Evolutionary conservation across 179 eudicot species (phyloP).

Genomic region (Spinacia oleracea): DNA sequence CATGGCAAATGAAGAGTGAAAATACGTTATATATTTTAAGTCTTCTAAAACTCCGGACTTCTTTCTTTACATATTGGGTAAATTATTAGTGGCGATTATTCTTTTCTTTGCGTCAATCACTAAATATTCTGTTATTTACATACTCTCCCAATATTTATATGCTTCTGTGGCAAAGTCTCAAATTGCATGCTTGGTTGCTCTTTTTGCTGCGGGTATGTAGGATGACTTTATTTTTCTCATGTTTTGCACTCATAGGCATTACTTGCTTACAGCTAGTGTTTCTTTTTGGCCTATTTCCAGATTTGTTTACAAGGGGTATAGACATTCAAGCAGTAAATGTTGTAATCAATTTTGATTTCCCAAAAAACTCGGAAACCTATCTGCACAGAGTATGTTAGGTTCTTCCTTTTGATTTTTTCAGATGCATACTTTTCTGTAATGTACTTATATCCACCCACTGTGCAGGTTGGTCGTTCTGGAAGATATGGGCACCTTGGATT

Average conservation of each 20-base stretch:
- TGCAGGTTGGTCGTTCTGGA: conserved; percentile 96
- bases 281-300: conserved; percentile 43
- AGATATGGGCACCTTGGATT: conserved; percentile 95
- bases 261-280: conserved; percentile 2
- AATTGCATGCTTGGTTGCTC: not conserved
- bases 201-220: not conserved
- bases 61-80: not conserved
- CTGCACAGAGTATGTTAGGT: conserved; percentile 74
- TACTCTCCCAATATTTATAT: not conserved
- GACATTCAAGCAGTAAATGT: conserved; percentile 99
- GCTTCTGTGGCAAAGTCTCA: conserved; percentile 10
- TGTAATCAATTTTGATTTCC: conserved; percentile 94
- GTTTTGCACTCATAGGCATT: not conserved
- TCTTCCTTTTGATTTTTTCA: not conserved
- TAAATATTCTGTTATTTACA: not conserved
- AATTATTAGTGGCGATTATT: not conserved
- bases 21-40: not conserved
- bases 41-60: not conserved
- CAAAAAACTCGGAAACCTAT: conserved; percentile 88
- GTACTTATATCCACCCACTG: not conserved
- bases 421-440: not conserved
- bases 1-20: not conserved
- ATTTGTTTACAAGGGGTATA: conserved; percentile 93
- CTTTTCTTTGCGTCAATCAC: not conserved
- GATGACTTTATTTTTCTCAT: not conserved